Base-by-base conservation (phyloP, 2,329 filamentous ascomycete genomes). In the Cordyceps fumosorosea region DNA sequence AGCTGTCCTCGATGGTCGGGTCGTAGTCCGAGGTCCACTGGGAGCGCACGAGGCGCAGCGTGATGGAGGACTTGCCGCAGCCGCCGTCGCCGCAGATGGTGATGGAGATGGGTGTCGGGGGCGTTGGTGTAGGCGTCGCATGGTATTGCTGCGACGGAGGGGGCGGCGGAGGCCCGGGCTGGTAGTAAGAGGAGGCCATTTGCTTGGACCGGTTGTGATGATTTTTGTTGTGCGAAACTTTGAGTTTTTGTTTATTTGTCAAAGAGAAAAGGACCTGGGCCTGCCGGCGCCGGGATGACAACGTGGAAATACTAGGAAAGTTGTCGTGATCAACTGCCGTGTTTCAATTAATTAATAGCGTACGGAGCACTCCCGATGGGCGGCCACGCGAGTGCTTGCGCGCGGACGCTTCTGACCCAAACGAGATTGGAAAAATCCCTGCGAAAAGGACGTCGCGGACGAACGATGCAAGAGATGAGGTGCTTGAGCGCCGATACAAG, bases 11-110 rank as follows among this genome's bases (percentile, higher is more conserved):
- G 74, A 90, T 90, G 42, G 88, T 90, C 18, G 88, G 88, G 76
- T 90, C 89, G 75, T 91, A 91, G 73, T 93, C 90, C 69, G 88
- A 88, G 8, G 89, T 93, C 90, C 90, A 95, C 77, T 90, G 85
- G 64, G 87, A 90, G 69, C 89, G 86, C 60, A 95, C 90, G 48
- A 95, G 84, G 58, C 90, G 89, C 64, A 95, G 80, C 18, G 90
- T 93, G 71, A 95, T 93, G 67, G 89, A 91, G 2, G 89, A 92
- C 78, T 95, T 95, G 70, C 89, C 89, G 73, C 89, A 91, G 64
- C 90, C 90, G 70, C 90, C 90, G 73, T 93, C 90, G 72, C 90
- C 90, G 77, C 90, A 93, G 74, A 95, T 90, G 62, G 90, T 93
- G 71, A 93, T 91, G 66, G 86, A 82, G 70, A 88, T 86, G 64